Base-by-base conservation (phyloP, 2,329 filamentous ascomycete genomes). In the Teratosphaeria viscida region DNA sequence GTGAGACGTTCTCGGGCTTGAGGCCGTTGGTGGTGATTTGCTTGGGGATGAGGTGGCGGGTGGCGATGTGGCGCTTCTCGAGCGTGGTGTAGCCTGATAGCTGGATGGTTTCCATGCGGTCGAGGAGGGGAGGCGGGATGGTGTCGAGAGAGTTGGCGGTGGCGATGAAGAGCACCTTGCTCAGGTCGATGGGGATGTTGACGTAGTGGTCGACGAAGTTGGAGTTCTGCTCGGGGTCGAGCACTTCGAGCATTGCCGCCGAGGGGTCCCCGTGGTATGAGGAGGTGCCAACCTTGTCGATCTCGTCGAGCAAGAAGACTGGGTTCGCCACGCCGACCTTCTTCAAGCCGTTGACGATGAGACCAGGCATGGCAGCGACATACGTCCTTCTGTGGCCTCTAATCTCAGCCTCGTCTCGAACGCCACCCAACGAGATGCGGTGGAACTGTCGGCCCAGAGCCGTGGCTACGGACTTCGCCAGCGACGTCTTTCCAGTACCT, bases 211-310 rank as follows among this genome's bases (percentile, higher is more conserved):
- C 94, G 34, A 86, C 89, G 76, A 99, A 99, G 10, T 85, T 88
- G 74, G 95, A 84, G 71, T 99, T 99, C 76, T 99, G 94, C 74
- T 99, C 94, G 0, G 94, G 94, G 70, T 99, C 94, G 54, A 99
- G 81, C 11, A 99, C 94, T 74, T 99, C 94, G 14, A 99, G 85
- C 92, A 99, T 96, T 8, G 94, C 94, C 26, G 94, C 94, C 23
- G 90, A 95, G 3, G 94, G 94, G 70, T 99, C 94, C 49, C 94
- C 94, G 66, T 99, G 92, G 73, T 94, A 88, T 72, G 92, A 97
- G 39, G 90, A 86, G 61, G 86, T 85, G 63, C 92, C 91, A 62
- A 99, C 83, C 80, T 99, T 99, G 79, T 99, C 94, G 66, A 99
- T 96, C 77, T 99, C 94, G 70, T 99, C 94, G 12, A 99, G 85